Base-by-base conservation (phyloP, 805 yeast species). In the Aciculoconidium aculeatum region DNA sequence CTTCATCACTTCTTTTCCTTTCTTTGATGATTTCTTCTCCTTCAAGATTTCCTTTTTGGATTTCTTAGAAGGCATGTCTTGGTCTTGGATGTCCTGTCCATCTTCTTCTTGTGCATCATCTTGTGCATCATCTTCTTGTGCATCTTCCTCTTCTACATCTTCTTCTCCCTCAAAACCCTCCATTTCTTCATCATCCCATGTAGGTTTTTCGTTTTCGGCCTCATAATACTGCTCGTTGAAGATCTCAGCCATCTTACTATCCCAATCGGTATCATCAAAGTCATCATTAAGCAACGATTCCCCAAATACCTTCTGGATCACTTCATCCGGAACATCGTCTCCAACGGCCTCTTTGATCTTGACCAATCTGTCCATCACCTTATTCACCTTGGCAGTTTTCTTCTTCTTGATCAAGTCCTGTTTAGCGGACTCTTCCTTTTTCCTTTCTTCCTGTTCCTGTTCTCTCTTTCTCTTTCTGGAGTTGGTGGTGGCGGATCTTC, bases 191-290 rank as follows among this genome's bases (percentile, higher is more conserved):
- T 48, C 76, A 18, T 73, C 80, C 78, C 82, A 77, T 15, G 67
- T 67, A n/a, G 88, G 87, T 42, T 77, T 80, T 6, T 48, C 54
- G 11, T 37, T 25, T 15, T 50, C 61, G 10, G 58, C 69, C 21
- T 67, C 76, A 44, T 88, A 87, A 50, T 72, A 88, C 34, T 79
- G 85, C 27, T 88, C 95, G 48, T 86, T 74, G 52, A 92, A 92
- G 17, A 90, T 74, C 49, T 82, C 81, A 26, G 80, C 75, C 79
- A 92, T 77, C 38, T 84, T 77, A 34, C 56, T 61, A 53, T 92
- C 97, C 97, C 97, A 92, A 37, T 85, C 94, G 15, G 79, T 72
- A 46, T 81, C 86, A 42, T 84, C 86, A 52, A 85, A 92, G 49
- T 92, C 97, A 28, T 82, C 94, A 23, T 83, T 82, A 37, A 92